Evolutionary conservation across 2,329 filamentous ascomycete species (phyloP).

Genomic region (Calonectria multiphialidica): DNA sequence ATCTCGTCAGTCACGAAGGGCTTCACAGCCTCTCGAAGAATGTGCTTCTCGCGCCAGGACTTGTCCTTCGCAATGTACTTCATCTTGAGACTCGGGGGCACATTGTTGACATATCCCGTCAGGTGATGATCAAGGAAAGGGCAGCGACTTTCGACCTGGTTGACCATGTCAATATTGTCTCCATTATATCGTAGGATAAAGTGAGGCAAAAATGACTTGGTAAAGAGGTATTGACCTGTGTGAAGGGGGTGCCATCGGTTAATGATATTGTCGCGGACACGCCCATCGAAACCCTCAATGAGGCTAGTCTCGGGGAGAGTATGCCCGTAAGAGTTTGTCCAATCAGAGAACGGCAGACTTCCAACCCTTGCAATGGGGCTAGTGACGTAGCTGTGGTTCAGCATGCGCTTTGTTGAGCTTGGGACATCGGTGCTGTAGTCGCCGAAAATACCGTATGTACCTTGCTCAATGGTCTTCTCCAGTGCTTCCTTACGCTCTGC

Average conservation of each 20-base stretch:
- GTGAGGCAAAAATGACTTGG: not conserved
- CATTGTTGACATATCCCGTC: constrained; percentile 25
- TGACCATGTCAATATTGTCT: constrained; percentile 52
- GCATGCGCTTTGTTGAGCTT: not conserved
- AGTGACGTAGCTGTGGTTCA: not conserved
- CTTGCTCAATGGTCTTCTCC: not conserved
- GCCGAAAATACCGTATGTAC: constrained; percentile 3
- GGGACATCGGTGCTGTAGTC: not conserved
- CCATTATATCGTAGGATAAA: constrained; percentile 46
- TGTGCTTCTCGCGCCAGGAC: not conserved
- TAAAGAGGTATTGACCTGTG: not conserved
- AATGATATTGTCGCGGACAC: not conserved
- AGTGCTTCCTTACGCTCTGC: not conserved
- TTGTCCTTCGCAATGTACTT: not conserved
- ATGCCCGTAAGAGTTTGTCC: not conserved
- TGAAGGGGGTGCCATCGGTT: not conserved
- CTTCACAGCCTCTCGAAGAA: not conserved
- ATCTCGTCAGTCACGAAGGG: not conserved
- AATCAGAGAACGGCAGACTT: not conserved
- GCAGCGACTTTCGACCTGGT: constrained; percentile 50
- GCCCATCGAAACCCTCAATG: not conserved
- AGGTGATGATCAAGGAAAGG: constrained; percentile 48
- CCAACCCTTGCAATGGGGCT: not conserved
- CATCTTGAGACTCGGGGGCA: not conserved
- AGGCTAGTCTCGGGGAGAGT: not conserved